Percentiles rank a stretch among this genome's conserved stretches.
These are phyloP conservation scores for Quercus mongolica DNA, from an alignment of 306 rosid genomes.

Conservation along the genomic window DNA sequence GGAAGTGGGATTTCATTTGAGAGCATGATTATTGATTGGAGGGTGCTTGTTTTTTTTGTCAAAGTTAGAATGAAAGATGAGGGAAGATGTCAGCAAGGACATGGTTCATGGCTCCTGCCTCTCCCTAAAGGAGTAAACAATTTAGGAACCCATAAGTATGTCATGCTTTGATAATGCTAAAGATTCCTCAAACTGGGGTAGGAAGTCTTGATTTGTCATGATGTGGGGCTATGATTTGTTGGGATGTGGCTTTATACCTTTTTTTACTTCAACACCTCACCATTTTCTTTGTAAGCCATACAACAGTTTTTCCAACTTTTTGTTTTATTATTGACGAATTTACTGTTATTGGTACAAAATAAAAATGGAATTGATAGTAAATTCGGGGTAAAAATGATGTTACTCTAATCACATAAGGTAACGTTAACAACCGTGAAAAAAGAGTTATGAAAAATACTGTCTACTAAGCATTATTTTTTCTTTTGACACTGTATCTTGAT, in stretches of 20 bases:
- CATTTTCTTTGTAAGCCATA: neutral
- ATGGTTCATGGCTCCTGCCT: slow-evolving; percentile 8
- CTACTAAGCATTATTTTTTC: no score
- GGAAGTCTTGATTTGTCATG: slow-evolving; percentile 35
- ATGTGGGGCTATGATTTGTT: slow-evolving; percentile 23
- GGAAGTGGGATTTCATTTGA: slow-evolving; percentile 8
- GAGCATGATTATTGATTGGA: slow-evolving; percentile 7
- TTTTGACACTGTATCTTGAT: slow-evolving; percentile 14
- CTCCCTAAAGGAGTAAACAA: slow-evolving; percentile 18
- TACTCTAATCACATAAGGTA: no score
- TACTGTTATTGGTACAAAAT: no score
- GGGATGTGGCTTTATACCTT: neutral
- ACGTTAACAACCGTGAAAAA: no score
- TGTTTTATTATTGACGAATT: no score
- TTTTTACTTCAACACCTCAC: slow-evolving; percentile 8
- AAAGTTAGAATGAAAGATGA: slow-evolving; percentile 1
- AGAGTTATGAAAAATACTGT: no score
- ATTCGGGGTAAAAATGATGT: no score
- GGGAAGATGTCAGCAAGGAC: slow-evolving; percentile 14
- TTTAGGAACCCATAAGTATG: slow-evolving; percentile 28
- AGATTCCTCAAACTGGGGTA: slow-evolving; percentile 27
- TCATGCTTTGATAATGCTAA: slow-evolving; percentile 19
- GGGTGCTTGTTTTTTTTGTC: slow-evolving; percentile 17
- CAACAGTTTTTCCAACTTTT: no score
- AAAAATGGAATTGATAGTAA: no score